Base-by-base conservation (phyloP, 2,329 filamentous ascomycete genomes). In the Colletotrichum costaricense region DNA sequence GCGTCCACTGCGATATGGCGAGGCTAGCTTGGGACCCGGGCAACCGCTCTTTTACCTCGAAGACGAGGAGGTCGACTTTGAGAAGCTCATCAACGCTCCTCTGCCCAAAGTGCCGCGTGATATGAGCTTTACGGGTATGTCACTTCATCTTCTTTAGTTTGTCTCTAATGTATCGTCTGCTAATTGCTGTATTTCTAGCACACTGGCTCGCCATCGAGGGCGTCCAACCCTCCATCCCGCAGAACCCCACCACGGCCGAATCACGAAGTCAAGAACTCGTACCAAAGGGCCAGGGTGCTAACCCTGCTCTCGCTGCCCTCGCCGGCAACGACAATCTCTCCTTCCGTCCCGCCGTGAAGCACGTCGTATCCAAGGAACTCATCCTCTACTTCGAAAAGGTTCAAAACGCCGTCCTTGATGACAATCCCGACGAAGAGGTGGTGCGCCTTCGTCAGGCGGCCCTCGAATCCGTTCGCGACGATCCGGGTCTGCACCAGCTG, bases 121-220 rank as follows among this genome's bases (percentile, higher is more conserved):
- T 82, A 93, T 97, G 78, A 94, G 92, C 74, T 96, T 98, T 80
- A 98, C 96, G 54, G 93, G 95, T 96, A 85, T 69, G 88, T 72
- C 8, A 22, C 46, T 7, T 28, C 7, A 2, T 14, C 12, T 24
- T 5, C 2, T 19, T 8, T 14, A 12, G 26, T 14, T 14, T 28
- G 5, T 49, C n/a, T 54, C 35, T 56, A 33, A 72, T 74, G 63
- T 78, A 66, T 64, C 35, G 26, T 11, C 62, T 75, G 60, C 69
- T 77, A 42, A 78, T 77, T 42, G n/a, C 35, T 33, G 1, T 6
- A 19, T 26, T 52, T 69, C 19, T 79, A 95, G 97, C 94, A 74
- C 97, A 99, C 84, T 99, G 97, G 96, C 92, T 98, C 74, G 95
- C 97, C 26, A 95, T 99, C 62, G 97, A 99, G 87, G 97, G 97